Evolutionary conservation across 2,329 filamentous ascomycete species (phyloP).

Genomic region (Verticillium nonalfalfae): DNA sequence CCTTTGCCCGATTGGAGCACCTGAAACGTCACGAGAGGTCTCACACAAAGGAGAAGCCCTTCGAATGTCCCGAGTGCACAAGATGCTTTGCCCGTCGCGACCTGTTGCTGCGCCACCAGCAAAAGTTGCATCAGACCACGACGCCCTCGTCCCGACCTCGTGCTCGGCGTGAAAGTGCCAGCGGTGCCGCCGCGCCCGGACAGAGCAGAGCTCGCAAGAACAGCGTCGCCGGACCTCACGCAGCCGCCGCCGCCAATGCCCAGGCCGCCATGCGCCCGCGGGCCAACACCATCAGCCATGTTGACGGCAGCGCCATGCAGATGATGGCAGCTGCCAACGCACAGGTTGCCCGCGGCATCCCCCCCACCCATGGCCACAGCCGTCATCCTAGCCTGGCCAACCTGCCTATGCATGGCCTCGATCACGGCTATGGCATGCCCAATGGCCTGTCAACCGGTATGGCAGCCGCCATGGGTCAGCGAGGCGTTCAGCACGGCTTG

Average conservation of each 20-base stretch:
- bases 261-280: conserved; percentile 69
- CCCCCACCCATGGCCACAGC: conserved; percentile 43
- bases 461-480: conserved; percentile 60
- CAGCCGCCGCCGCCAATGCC: conserved; percentile 34
- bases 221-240: conserved; percentile 62
- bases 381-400: conserved; percentile 72
- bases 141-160: conserved; percentile 81
- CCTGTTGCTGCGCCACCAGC: conserved; percentile 87
- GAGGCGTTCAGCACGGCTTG: conserved; percentile 61
- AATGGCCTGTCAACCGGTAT: conserved; percentile 43
- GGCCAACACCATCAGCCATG: conserved; percentile 93
- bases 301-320: conserved; percentile 71
- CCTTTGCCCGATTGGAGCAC: conserved; percentile 92
- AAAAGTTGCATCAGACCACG: conserved; percentile 93
- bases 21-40: conserved; percentile 95
- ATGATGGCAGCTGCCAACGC: conserved; percentile 59
- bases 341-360: conserved; percentile 38
- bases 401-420: conserved; percentile 49
- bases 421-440: conserved; percentile 53
- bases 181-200: conserved; percentile 54
- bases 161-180: conserved; percentile 84
- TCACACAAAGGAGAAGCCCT: conserved; percentile 99
- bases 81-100: conserved; percentile 93
- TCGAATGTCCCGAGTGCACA: conserved; percentile 91
- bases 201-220: conserved; percentile 83